Percentiles rank a stretch among this genome's conserved stretches.
phyloP scores from a whole-genome alignment of 2,329 filamentous ascomycete species.

The Blastomyces parvus region DNA sequence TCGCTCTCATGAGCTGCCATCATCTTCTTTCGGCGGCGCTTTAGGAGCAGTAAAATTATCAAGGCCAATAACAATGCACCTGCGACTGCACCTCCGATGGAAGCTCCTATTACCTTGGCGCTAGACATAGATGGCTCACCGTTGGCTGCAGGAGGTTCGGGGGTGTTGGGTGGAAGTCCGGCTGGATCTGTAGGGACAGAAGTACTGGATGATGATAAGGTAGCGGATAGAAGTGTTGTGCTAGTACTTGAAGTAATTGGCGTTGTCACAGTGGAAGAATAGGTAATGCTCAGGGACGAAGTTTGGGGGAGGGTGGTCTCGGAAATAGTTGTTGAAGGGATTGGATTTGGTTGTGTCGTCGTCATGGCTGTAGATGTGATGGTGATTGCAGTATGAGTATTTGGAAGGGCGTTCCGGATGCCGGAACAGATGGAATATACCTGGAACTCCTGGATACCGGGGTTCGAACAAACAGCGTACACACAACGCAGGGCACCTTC shows the following conservation, averaged over 20 bases:
- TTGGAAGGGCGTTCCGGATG: slow-evolving; percentile 42
- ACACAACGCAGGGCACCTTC: slow-evolving; percentile 63
- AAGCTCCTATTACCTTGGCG: slow-evolving; percentile 24
- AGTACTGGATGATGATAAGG: neutral
- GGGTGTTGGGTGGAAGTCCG: neutral
- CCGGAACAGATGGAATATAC: slow-evolving; percentile 50
- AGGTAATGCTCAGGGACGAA: neutral
- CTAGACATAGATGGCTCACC: neutral
- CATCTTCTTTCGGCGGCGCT: slow-evolving; percentile 22
- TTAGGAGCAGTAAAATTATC: slow-evolving; percentile 25
- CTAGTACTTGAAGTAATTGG: neutral
- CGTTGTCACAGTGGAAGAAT: neutral
- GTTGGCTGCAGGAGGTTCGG: neutral
- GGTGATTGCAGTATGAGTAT: slow-evolving; percentile 43
- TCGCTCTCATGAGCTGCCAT: slow-evolving; percentile 19
- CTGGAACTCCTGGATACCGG: slow-evolving; percentile 36
- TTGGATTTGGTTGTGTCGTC: neutral
- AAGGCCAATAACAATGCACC: slow-evolving; percentile 28
- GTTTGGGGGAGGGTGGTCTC: slow-evolving; percentile 4
- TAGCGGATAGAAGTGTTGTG: neutral
- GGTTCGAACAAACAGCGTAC: slow-evolving; percentile 46
- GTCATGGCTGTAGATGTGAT: slow-evolving; percentile 8
- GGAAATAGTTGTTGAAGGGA: slow-evolving; percentile 13
- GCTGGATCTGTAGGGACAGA: neutral
- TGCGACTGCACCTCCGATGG: slow-evolving; percentile 29